phyloP scores from a whole-genome alignment of 2,329 filamentous ascomycete genomes.

The Paraphoma sp. region DNA sequence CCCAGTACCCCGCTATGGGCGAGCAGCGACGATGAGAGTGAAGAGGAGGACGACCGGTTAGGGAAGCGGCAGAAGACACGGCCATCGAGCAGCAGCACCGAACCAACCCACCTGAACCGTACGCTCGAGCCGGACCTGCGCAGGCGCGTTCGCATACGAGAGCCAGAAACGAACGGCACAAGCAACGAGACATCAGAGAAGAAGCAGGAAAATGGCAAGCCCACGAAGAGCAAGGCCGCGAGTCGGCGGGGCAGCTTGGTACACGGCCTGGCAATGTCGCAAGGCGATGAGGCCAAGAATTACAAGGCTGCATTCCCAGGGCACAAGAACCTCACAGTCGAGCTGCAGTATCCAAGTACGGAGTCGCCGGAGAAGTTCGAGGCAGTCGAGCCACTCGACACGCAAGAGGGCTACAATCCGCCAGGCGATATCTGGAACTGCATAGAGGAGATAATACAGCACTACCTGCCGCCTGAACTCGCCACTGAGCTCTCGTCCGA shows the following conservation, averaged over 20 bases:
- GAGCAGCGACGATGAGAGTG: constrained; percentile 41
- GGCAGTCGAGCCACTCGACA: constrained; percentile 15
- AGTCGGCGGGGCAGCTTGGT: constrained; percentile 35
- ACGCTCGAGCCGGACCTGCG: constrained; percentile 45
- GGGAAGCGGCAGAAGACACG: constrained; percentile 38
- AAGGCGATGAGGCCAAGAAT: constrained; percentile 50
- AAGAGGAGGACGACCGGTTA: constrained; percentile 35
- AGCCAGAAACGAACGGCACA: constrained; percentile 12
- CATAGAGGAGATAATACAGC: constrained; percentile 67
- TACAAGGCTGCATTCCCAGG: constrained; percentile 61
- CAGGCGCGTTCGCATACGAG: constrained; percentile 39
- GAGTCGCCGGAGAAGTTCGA: constrained; percentile 67
- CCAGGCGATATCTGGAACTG: constrained; percentile 66
- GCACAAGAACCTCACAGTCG: constrained; percentile 58
- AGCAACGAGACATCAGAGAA: constrained; percentile 9
- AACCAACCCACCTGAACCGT: constrained; percentile 45
- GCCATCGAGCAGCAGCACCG: constrained; percentile 45
- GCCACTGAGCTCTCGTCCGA: constrained; percentile 73
- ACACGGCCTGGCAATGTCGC: constrained; percentile 52
- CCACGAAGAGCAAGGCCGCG: constrained; percentile 16
- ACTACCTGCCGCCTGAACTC: constrained; percentile 77
- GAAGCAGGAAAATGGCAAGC: constrained; percentile 11
- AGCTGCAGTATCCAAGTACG: constrained; percentile 84
- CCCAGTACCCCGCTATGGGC: constrained; percentile 44
- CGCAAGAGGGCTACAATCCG: constrained; percentile 7